Base-by-base conservation (phyloP, 2,329 filamentous ascomycete species). In the Sarocladium kiliense region DNA sequence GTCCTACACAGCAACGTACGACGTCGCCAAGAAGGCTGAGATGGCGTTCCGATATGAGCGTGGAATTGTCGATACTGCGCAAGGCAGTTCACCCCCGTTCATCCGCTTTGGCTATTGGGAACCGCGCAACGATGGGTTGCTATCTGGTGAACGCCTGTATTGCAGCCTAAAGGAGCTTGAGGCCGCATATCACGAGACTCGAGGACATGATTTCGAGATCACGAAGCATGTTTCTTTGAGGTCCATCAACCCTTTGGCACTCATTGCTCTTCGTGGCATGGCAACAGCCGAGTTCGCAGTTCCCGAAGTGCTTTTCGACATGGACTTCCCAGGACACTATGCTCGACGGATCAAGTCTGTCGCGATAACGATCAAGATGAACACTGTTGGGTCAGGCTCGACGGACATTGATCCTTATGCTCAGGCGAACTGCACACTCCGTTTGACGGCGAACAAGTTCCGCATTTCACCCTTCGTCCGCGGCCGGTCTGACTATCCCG, bases 311-410 rank as follows among this genome's bases (percentile, higher is more conserved):
- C 34, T 69, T 4, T 73, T 67, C 57, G 71, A 74, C 59, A 58
- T 71, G 36, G 71, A 72, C 62, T 72, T 65, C 56, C 71, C 73
- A 0, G 71, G 71, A 2, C 72, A 75, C 59, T 74, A 71, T 60
- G 47, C 64, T 14, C 67, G 72, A 1, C 65, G 69, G 5, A 68
- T 74, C 55, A 62, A 61, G 18, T 58, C 63, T 30, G 65, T 74
- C 1, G 41, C 64, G 1, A 18, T 74, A 1, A 62, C 68, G 0
- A 65, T 75, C 10, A n/a, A 11, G 14, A 45, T 45, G 41, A 39
- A 18, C 36, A 10, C 36, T n/a, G n/a, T n/a, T n/a, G n/a, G n/a
- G 36, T 10, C 7, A 11, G 12, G 11, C 16, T 39, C 36, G 36
- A 9, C 10, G 3, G 41, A 59, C 0, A 53, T 57, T 0, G 66